Conservation (phyloP, 2,329 filamentous ascomycete species). For the Emergomyces africanus region DNA sequence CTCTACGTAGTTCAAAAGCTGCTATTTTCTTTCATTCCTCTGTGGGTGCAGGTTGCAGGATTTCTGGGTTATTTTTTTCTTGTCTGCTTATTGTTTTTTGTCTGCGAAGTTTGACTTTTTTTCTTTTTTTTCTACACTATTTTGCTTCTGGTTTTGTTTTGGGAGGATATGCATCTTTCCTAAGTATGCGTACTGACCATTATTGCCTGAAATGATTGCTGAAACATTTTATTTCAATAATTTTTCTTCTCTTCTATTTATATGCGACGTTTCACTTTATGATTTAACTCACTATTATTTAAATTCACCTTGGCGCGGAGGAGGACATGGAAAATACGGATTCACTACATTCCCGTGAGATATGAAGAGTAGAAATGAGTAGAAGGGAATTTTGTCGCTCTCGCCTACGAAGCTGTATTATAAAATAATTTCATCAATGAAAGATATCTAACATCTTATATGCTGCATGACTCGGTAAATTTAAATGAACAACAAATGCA, state of each 20-base stretch:
- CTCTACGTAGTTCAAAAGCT: conserved; percentile 1
- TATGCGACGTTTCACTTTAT: not conserved
- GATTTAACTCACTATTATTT: not conserved
- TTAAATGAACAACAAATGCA: not conserved
- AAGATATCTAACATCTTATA: not conserved
- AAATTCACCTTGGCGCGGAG: not conserved
- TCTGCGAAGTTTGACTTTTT: not conserved
- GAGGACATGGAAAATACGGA: not conserved
- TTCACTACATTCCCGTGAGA: not conserved
- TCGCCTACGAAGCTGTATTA: not conserved
- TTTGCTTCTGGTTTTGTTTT: not conserved
- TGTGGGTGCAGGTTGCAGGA: not conserved
- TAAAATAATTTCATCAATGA: not conserved
- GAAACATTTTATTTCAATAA: not conserved
- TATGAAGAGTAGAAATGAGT: not conserved
- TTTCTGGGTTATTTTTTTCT: conserved; percentile 1
- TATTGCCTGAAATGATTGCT: not conserved
- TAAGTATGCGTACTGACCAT: conserved; percentile 4
- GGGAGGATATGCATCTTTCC: conserved; percentile 3
- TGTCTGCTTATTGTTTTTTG: not conserved
- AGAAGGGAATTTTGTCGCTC: not conserved
- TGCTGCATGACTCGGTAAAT: too few relatives aligned
- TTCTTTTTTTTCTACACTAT: not conserved
- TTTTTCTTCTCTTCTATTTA: not conserved
- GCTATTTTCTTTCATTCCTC: not conserved